phyloP scores from a whole-genome alignment of 2,329 filamentous ascomycete genomes.

The Aureobasidium vineae region DNA sequence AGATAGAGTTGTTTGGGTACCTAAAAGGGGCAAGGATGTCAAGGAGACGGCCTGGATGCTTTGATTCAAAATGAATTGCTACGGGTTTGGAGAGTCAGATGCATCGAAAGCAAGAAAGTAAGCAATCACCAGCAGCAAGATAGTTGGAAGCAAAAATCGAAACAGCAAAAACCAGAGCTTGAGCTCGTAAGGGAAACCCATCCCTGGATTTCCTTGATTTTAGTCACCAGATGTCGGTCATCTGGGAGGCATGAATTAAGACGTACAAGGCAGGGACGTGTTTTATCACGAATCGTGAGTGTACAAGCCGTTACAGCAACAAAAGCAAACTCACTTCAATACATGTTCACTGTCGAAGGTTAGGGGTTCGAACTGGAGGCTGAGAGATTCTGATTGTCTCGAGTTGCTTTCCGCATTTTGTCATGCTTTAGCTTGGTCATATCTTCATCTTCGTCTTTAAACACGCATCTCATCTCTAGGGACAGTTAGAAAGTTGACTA shows the following conservation, averaged over 20 bases:
- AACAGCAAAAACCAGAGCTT: neutral
- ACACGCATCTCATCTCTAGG: too few species aligned
- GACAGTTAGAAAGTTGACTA: too few species aligned
- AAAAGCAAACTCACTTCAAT: neutral
- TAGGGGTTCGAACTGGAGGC: neutral
- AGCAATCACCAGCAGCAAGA: neutral
- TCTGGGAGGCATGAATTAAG: neutral
- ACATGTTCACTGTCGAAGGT: neutral
- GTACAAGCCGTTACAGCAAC: neutral
- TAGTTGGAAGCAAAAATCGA: neutral
- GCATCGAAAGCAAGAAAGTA: neutral
- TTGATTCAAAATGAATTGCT: too few species aligned
- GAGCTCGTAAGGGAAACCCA: neutral
- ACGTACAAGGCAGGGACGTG: neutral
- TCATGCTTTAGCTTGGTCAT: too few species aligned
- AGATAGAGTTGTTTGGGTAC: conserved; percentile 28
- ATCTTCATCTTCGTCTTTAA: too few species aligned
- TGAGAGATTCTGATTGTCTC: neutral
- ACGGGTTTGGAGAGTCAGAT: too few species aligned
- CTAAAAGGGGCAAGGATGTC: conserved; percentile 28
- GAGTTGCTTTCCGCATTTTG: neutral
- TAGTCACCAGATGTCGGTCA: neutral
- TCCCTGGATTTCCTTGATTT: neutral
- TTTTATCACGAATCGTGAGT: neutral
- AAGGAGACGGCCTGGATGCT: conserved; percentile 20